These are phyloP conservation scores for Exophiala spinifera DNA, from an alignment of 2,329 filamentous ascomycete genomes.

Conservation along the genomic window DNA sequence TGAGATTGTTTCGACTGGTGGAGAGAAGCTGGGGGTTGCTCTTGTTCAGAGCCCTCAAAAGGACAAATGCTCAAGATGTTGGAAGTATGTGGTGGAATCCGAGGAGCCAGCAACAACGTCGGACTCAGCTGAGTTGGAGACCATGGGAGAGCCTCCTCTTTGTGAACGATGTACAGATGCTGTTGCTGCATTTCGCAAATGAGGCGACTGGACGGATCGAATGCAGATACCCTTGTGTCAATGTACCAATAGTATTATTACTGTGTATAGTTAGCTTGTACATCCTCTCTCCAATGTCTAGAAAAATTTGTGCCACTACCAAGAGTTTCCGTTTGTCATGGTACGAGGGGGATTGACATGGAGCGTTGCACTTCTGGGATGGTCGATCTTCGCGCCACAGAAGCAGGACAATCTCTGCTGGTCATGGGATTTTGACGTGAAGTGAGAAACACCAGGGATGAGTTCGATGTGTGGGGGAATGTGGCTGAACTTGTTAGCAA, in stretches of 20 bases:
- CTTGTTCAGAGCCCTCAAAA: constrained; percentile 15
- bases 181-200: constrained; percentile 15
- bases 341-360: neutral
- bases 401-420: constrained; percentile 1
- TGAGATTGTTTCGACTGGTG: constrained; percentile 12
- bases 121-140: neutral
- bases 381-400: constrained; percentile 6
- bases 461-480: neutral
- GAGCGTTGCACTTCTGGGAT: neutral
- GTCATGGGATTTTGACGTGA: constrained; percentile 14
- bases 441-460: neutral
- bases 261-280: neutral
- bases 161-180: constrained; percentile 23
- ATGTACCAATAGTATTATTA: constrained; percentile 1
- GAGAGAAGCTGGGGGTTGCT: constrained; percentile 8
- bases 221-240: constrained; percentile 17
- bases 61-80: constrained; percentile 80
- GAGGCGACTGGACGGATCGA: neutral
- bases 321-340: no score
- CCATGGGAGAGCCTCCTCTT: constrained; percentile 1
- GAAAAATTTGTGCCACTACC: neutral
- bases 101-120: neutral
- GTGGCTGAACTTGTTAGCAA: no score
- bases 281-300: neutral
- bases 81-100: constrained; percentile 63